A percentile compares a stretch with the other conserved stretches of the same genome.
Conservation (phyloP, 306 rosid genomes). For the Arachis hypogaea region DNA sequence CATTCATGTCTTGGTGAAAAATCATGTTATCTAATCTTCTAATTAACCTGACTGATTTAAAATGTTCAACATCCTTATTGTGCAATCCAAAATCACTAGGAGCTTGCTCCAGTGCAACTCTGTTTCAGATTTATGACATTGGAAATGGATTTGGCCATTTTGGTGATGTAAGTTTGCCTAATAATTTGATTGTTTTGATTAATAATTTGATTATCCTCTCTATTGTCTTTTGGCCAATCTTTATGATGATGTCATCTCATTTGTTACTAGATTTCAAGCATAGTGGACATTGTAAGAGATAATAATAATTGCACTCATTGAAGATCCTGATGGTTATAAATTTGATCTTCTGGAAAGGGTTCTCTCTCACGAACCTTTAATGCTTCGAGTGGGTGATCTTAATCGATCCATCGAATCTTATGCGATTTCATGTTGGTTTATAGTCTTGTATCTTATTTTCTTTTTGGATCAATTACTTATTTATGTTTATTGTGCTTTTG, state of each 20-base stretch:
- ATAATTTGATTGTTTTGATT: conserved; percentile 7
- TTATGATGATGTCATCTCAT: conserved; percentile 14
- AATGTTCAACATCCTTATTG: conserved; percentile 50
- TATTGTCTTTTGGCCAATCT: conserved; percentile 31
- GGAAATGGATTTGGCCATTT: conserved; percentile 85
- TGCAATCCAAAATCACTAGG: conserved; percentile 74
- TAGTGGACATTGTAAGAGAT: conserved; percentile 82
- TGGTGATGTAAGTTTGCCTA: conserved; percentile 80
- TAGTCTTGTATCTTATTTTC: conserved; percentile 14
- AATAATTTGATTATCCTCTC: conserved; percentile 24
- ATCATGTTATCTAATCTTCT: conserved; percentile 6
- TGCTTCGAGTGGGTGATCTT: conserved; percentile 97
- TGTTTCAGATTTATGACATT: conserved; percentile 83
- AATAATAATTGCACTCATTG: conserved; percentile 80
- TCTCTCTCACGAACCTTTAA: conserved; percentile 89
- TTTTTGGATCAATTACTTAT: conserved; percentile 16
- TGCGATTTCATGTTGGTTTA: conserved; percentile 29
- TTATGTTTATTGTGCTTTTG: conserved; percentile 2
- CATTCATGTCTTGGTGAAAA: neutral
- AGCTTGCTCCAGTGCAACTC: conserved; percentile 73
- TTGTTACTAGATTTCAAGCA: conserved; percentile 68
- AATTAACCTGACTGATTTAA: neutral
- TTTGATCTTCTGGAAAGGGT: conserved; percentile 86
- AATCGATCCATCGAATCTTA: conserved; percentile 83
- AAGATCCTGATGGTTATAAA: conserved; percentile 96